These are phyloP conservation scores for Coemansia sp. DNA, from an alignment of 192 early-diverging fungal genomes.

Conservation along the genomic window DNA sequence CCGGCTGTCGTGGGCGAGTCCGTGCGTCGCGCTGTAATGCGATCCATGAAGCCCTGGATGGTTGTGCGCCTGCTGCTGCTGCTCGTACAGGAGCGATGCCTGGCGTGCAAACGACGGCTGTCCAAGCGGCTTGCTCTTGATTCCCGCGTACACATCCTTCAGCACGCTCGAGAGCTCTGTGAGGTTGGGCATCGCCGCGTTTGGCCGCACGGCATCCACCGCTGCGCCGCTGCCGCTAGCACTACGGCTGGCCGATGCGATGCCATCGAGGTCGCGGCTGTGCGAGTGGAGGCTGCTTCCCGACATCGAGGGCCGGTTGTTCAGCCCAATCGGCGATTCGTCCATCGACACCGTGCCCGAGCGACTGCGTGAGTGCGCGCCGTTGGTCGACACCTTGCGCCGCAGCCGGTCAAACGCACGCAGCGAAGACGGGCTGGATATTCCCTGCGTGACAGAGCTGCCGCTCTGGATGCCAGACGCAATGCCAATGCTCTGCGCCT, in stretches of 20 bases:
- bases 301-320: slow-evolving; percentile 27
- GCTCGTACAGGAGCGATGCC: slow-evolving; percentile 17
- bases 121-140: slow-evolving; percentile 53
- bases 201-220: slow-evolving; percentile 1
- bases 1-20: slow-evolving; percentile 11
- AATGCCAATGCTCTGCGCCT: slow-evolving; percentile 8
- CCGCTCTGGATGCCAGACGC: slow-evolving; percentile 9
- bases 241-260: slow-evolving; percentile 4
- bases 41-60: slow-evolving; percentile 1
- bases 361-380: slow-evolving; percentile 39
- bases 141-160: slow-evolving; percentile 56
- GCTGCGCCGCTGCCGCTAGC: background rate
- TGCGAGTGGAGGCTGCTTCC: slow-evolving; percentile 15
- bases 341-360: slow-evolving; percentile 47
- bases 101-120: slow-evolving; percentile 57
- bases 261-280: slow-evolving; percentile 13
- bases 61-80: slow-evolving; percentile 10
- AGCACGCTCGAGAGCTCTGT: slow-evolving; percentile 41
- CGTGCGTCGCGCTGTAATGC: slow-evolving; percentile 21
- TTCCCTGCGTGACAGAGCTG: slow-evolving; percentile 7
- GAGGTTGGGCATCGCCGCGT: slow-evolving; percentile 34
- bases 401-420: slow-evolving; percentile 53
- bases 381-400: slow-evolving; percentile 53
- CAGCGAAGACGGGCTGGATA: slow-evolving; percentile 44
- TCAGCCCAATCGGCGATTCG: slow-evolving; percentile 20